phyloP scores from a whole-genome alignment of 352 stramenopile genomes.

The Phytopythium oedochilum region DNA sequence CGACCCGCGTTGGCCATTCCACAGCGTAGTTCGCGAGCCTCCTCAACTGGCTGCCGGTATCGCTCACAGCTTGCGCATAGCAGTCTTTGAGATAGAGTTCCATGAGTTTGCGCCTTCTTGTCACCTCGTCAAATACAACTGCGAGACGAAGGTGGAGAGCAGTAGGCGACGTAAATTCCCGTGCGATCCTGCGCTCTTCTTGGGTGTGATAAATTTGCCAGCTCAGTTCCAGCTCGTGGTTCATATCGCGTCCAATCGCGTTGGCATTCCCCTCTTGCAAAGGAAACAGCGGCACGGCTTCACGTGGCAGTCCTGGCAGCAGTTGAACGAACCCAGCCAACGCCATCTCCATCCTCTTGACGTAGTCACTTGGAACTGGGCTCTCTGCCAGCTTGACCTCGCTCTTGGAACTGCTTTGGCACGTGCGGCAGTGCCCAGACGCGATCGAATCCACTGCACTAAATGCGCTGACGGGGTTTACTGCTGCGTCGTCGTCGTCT shows the following conservation, averaged over 20 bases:
- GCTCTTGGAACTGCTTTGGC: too few species aligned
- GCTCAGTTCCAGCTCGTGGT: conserved; percentile 31
- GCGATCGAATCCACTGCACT: not conserved
- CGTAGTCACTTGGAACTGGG: not conserved
- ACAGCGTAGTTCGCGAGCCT: conserved; percentile 18
- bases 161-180: not conserved
- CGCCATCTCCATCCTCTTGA: not conserved
- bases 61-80: conserved; percentile 3
- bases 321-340: not conserved
- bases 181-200: conserved; percentile 2
- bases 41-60: not conserved
- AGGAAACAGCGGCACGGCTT: not conserved
- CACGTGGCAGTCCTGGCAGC: not conserved
- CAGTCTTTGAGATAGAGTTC: conserved; percentile 13
- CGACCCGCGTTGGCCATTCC: conserved; percentile 16
- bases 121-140: conserved; percentile 5
- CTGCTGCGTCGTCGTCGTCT: not conserved
- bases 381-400: not conserved
- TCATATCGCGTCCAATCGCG: conserved; percentile 28
- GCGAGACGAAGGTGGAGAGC: not conserved
- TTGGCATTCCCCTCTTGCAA: conserved; percentile 5
- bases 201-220: conserved; percentile 33
- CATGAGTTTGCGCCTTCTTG: conserved; percentile 7
- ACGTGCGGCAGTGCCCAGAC: not conserved
- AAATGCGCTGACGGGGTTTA: not conserved